Base-by-base conservation (phyloP, 352 stramenopile genomes). In the Phytophthora boehmeriae region DNA sequence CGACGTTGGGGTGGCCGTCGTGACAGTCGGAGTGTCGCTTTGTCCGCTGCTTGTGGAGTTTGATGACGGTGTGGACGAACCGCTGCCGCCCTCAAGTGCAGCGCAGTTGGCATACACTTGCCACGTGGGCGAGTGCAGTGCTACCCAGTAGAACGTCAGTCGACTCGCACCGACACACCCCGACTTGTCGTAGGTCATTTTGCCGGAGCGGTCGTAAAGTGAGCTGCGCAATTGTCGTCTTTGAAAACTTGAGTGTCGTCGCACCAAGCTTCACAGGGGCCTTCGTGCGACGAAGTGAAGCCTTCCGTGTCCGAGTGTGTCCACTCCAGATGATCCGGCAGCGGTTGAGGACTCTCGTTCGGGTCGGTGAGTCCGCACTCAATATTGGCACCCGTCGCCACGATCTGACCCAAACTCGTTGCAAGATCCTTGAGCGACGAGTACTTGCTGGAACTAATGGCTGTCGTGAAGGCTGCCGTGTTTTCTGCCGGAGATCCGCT, bases 241-340 rank as follows among this genome's bases (percentile, higher is more conserved):
- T 77, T 53, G 35, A 70, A 74, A 20, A 76, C 72, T 25, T 41
- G 57, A 4, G 57, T 73, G 28, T 71, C 59, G 45, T 80, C 68
- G 39, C 72, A 80, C 68, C 72, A 80, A 27, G 73, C 38, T 25
- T 80, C 72, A 17, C 72, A 80, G 11, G 72, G 65, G 8, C 72
- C 72, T 43, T 75, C 64, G 46, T 77, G 64, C 4, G 59, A 63
- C 14, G 65, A 27, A 16, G 65, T 72, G 52, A 65, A 75, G 8
- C 68, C 68, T 27, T 79, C 64, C 0, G 45, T 64, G 17, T 58
- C 58, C 16, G 64, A 67, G 52, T 74, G 68, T 0, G 63, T 68
- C 69, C 73, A 82, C 45, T 73, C 68, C 1, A 82, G 25, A 17
- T 73, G 63, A 14, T 66, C 56, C 2, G 65, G 68, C 16, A 76